A percentile compares a stretch with the other conserved stretches of the same genome.
Conservation (phyloP, 2,329 filamentous ascomycete species). For the Phialophora macrospora region DNA sequence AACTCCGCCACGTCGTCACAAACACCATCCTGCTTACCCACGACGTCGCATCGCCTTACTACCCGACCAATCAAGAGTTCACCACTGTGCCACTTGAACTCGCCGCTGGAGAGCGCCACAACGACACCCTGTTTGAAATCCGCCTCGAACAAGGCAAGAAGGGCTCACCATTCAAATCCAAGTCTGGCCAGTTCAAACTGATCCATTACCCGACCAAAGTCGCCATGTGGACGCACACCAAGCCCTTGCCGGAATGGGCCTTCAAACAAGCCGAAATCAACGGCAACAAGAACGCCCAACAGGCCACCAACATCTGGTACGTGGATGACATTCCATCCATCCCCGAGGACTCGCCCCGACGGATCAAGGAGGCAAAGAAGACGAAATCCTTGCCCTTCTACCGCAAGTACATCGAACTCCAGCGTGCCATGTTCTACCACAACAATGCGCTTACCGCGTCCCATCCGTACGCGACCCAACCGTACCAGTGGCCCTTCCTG, state of each 20-base stretch:
- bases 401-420: conserved; percentile 92
- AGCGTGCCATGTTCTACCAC: conserved; percentile 98
- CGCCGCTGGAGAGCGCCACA: conserved; percentile 73
- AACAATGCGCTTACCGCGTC: conserved; percentile 97
- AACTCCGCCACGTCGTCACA: conserved; percentile 84
- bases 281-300: conserved; percentile 92
- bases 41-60: conserved; percentile 95
- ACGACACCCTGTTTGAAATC: conserved; percentile 92
- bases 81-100: conserved; percentile 77
- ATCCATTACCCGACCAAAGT: conserved; percentile 94
- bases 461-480: conserved; percentile 92
- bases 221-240: conserved; percentile 98
- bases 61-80: conserved; percentile 98
- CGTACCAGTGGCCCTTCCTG: conserved; percentile 97
- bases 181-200: conserved; percentile 93
- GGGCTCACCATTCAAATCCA: conserved; percentile 82
- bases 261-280: conserved; percentile 99
- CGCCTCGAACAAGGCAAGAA: conserved; percentile 84
- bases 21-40: conserved; percentile 87
- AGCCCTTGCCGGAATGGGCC: conserved; percentile 93
- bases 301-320: conserved; percentile 92
- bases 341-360: conserved; percentile 70
- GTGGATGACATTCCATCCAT: conserved; percentile 89
- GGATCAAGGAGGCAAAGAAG: conserved; percentile 74
- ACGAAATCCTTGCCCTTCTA: conserved; percentile 87